Evolutionary conservation across 495 filamentous ascomycete species (phyloP).

Genomic region (Pseudoneurospora amorphoporcata): DNA sequence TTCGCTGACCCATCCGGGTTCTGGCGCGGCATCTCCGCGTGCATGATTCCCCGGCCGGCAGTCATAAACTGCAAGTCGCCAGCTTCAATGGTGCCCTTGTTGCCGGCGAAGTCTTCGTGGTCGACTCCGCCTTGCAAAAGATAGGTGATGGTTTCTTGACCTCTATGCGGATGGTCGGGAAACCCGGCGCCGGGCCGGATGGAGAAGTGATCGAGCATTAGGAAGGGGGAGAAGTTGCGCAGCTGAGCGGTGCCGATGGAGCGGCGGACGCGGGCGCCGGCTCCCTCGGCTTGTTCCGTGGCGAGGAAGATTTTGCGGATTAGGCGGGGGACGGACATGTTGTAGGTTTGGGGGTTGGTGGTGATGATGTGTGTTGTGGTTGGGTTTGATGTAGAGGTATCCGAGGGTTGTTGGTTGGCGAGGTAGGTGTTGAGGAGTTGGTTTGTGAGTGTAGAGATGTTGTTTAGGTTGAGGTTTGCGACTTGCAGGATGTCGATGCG

Average conservation of each 20-base stretch:
- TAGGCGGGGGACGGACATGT: conserved; percentile 61
- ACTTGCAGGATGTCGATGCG: conserved; percentile 18
- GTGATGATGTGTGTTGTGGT: conserved; percentile 6
- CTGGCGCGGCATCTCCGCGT: conserved; percentile 90
- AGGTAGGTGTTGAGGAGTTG: conserved; percentile 1
- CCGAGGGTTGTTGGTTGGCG: not conserved
- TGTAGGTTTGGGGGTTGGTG: conserved; percentile 17
- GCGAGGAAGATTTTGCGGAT: conserved; percentile 78
- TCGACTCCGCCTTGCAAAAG: conserved; percentile 74
- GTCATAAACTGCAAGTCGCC: conserved; percentile 98
- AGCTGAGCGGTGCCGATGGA: conserved; percentile 79
- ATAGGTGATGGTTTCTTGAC: conserved; percentile 82
- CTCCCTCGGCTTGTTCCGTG: conserved; percentile 79
- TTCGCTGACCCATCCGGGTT: conserved; percentile 67
- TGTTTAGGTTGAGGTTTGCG: conserved; percentile 8
- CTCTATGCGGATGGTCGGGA: conserved; percentile 32
- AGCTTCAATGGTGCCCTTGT: conserved; percentile 70
- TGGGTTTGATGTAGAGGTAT: not conserved
- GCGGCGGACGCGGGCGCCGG: conserved; percentile 77
- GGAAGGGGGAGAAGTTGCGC: conserved; percentile 82
- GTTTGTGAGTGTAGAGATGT: conserved; percentile 2
- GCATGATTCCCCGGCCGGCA: conserved; percentile 83
- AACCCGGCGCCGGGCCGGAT: conserved; percentile 65
- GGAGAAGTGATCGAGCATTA: conserved; percentile 95
- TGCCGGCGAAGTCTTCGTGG: conserved; percentile 92